A percentile compares a stretch with the other conserved stretches of the same genome.
Conservation (phyloP, 306 rosid genomes). For the Sechiopsis laciniata region DNA sequence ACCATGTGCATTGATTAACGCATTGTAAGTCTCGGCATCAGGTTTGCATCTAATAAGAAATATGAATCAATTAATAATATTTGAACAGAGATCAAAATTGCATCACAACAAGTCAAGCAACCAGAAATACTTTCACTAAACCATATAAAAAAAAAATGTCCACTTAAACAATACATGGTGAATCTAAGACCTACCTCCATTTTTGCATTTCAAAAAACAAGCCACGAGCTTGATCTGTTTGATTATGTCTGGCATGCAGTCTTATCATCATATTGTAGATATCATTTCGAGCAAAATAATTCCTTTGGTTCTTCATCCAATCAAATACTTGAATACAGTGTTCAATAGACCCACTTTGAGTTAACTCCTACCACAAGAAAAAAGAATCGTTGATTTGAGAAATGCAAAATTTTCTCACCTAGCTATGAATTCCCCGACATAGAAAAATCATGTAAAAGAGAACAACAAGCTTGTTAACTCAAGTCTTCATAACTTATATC, state of each 20-base stretch:
- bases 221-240: slow-evolving; percentile 85
- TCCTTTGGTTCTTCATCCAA: slow-evolving; percentile 80
- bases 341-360: slow-evolving; percentile 66
- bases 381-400: slow-evolving; percentile 3
- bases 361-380: slow-evolving; percentile 48
- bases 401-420: background rate
- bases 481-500: background rate
- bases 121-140: background rate
- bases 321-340: slow-evolving; percentile 54
- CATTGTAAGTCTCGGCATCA: slow-evolving; percentile 79
- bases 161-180: background rate
- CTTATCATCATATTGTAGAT: slow-evolving; percentile 85
- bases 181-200: slow-evolving; percentile 50
- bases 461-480: background rate
- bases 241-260: slow-evolving; percentile 72
- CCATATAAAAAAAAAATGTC: background rate
- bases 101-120: background rate
- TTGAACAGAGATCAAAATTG: slow-evolving; percentile 1
- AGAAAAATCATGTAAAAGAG: background rate
- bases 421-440: background rate
- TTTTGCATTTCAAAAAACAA: slow-evolving; percentile 91
- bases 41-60: slow-evolving; percentile 74
- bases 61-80: background rate
- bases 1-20: slow-evolving; percentile 88
- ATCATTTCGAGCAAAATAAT: slow-evolving; percentile 80